Conservation (phyloP, 768 basidiomycete species). For the Sistotremastrum niveocremeum region DNA sequence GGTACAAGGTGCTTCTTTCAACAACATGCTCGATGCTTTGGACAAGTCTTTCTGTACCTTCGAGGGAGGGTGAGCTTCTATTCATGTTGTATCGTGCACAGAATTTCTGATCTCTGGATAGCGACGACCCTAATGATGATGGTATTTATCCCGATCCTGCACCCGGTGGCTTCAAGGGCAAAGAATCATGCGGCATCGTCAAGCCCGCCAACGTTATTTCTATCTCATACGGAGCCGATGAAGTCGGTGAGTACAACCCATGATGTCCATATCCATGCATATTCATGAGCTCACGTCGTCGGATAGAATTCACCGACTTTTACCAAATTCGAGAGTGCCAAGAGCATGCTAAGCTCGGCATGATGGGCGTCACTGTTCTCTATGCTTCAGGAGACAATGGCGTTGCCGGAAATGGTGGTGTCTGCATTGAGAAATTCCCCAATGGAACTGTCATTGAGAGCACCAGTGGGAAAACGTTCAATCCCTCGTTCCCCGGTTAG, state of each 20-base stretch:
- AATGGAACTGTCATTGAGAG: constrained; percentile 13
- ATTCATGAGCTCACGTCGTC: no score
- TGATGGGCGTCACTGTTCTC: constrained; percentile 33
- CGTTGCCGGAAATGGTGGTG: constrained; percentile 22
- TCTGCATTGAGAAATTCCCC: constrained; percentile 18
- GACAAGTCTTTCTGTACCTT: constrained; percentile 23
- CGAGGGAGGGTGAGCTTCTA: constrained; percentile 11
- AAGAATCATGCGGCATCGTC: constrained; percentile 8
- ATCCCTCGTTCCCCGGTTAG: constrained; percentile 27
- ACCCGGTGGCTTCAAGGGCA: constrained; percentile 3
- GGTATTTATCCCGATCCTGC: constrained; percentile 5
- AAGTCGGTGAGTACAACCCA: constrained; percentile 2
- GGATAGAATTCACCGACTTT: constrained; percentile 4
- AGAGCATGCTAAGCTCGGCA: constrained; percentile 36
- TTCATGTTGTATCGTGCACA: no score
- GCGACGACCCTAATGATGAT: not conserved
- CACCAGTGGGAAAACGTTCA: constrained; percentile 20
- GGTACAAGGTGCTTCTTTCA: constrained; percentile 19
- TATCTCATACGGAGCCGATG: constrained; percentile 12
- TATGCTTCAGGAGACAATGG: constrained; percentile 33
- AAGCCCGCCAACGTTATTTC: constrained; percentile 11
- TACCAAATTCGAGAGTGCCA: constrained; percentile 28
- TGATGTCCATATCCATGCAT: no score
- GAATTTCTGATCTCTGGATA: not conserved
- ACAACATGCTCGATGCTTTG: constrained; percentile 19